Evolutionary conservation across 2,329 filamentous ascomycete genomes (phyloP), one percentile per base, ranked within the genome.

Genomic region (Diaporthe destruens): DNA sequence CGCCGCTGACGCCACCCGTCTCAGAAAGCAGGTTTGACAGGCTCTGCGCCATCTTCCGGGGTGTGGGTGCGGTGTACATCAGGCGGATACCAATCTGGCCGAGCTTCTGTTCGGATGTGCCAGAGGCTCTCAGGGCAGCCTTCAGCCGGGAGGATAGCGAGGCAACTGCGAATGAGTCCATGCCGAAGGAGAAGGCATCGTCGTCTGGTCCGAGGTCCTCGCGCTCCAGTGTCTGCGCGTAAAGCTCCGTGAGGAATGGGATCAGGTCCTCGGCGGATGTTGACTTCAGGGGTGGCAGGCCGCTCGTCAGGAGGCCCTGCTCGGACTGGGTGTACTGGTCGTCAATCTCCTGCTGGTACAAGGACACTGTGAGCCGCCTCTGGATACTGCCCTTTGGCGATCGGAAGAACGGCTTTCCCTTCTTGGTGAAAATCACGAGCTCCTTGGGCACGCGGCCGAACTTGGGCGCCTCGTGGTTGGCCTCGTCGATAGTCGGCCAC

Each of bases 381-480:
- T 72, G 71, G 6, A 75, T 20, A 7, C 59, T 73, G 4, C 73
- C 73, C 69, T 75, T 75, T 8, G 67, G 65, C 2, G 71, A 57
- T 16, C 61, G 67, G 14, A 49, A 51, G 54, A 75, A 71, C 0
- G 73, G 71, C 56, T 75, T 71, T 34, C 69, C 69, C 20, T 54
- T 66, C 23, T 36, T 61, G 9, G 73, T 39, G 65, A 75, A 69
- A 34, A 73, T 23, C 25, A 75, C 57, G 6, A 75, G 72, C 53
- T 75, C 69, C 42, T 72, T 66, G 34, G 72, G 73, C 4, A 75
- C 42, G 6, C 59, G 63, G 23, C 71, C 73, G 32, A 74, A 72
- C 56, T 71, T 69, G 20, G 73, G 71, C 32, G 73, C 73, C 16
- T 57, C 8, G 54, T 69, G 54, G 36, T 75, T 75, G 7, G 73